Base-by-base conservation (phyloP, 345 rosid species). In the Arabidopsis suecica region DNA sequence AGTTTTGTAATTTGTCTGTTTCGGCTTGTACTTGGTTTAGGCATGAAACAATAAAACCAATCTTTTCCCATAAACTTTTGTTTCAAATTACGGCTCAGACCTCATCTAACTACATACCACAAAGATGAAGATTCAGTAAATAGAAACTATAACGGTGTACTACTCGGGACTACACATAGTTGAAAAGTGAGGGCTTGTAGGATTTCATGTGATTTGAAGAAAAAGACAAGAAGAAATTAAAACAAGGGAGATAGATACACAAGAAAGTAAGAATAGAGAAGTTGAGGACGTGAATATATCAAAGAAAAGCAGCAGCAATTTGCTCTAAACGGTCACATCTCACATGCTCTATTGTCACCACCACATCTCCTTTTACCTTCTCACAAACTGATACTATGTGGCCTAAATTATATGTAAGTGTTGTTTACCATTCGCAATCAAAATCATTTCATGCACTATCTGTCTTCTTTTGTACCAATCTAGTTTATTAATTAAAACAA, bases 181-280 rank as follows among this genome's bases (percentile, higher is more conserved):
- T 57, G 54, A 71, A 77, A 70, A 71, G 71, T n/a, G 75, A 63
- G 0, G 60, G 65, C 25, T 45, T 62, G 75, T 20, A 77, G 76
- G 80, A 71, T 63, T 64, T 77, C 80, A 56, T 77, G 80, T 77
- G 80, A 77, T 47, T 64, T 36, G 11, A 7, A 42, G 18, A 36
- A 45, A 37, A 62, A 55, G 75, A 69, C 6, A 2, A 68, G 68
- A 34, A 53, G 65, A 69, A 69, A 76, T 76, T 76, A 76, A 76
- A 76, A 76, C 59, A 76, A 47, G 65, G 71, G 80, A 76, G 80
- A 69, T 76, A 76, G 75, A 44, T 54, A 76, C 80, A 76, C 79
- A 76, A 76, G 79, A 76, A 76, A 76, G 79, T 68, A 48, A 56
- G 50, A 70, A 33, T 1, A 63, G 71, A 55, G 66, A 70, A 76